Evolutionary conservation across 495 filamentous ascomycete species (phyloP).

Genomic region (Pyronema domesticum): DNA sequence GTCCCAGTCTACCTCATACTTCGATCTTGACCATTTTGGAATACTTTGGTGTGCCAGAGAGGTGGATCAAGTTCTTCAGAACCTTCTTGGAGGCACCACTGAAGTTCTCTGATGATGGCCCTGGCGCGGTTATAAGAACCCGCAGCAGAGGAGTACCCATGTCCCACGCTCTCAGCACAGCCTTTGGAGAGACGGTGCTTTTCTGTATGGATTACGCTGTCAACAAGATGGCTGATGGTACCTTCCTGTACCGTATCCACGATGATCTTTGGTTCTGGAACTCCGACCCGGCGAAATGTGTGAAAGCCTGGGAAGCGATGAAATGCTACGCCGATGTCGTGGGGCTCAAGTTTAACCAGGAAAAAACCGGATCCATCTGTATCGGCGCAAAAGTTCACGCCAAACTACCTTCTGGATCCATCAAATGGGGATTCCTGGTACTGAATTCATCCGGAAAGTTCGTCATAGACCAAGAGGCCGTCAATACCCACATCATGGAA

Average conservation of each 20-base stretch:
- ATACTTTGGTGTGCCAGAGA: conserved; percentile 43
- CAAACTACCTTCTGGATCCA: conserved; percentile 36
- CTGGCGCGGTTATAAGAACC: conserved; percentile 26
- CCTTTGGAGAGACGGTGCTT: conserved; percentile 42
- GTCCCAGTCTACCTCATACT: conserved; percentile 41
- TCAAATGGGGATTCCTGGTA: conserved; percentile 48
- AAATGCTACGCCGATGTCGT: conserved; percentile 36
- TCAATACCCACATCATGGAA: conserved; percentile 44
- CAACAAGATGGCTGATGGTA: conserved; percentile 38
- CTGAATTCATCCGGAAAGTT: conserved; percentile 41
- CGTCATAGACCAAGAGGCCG: conserved; percentile 43
- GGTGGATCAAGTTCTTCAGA: conserved; percentile 45
- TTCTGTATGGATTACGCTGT: conserved; percentile 51
- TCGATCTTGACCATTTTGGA: conserved; percentile 37
- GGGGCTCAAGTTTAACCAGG: conserved; percentile 38
- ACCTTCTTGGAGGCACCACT: conserved; percentile 42
- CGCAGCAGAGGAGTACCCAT: conserved; percentile 42
- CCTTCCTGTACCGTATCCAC: conserved; percentile 42
- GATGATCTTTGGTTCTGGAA: conserved; percentile 60
- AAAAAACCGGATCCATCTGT: conserved; percentile 43
- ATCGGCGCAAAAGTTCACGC: conserved; percentile 21
- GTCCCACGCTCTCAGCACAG: conserved; percentile 39
- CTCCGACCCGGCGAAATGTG: conserved; percentile 32
- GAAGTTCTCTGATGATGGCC: conserved; percentile 38
- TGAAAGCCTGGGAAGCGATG: conserved; percentile 42